Conservation (phyloP, 2,329 filamentous ascomycete genomes). For the Zymoseptoria passerinii region DNA sequence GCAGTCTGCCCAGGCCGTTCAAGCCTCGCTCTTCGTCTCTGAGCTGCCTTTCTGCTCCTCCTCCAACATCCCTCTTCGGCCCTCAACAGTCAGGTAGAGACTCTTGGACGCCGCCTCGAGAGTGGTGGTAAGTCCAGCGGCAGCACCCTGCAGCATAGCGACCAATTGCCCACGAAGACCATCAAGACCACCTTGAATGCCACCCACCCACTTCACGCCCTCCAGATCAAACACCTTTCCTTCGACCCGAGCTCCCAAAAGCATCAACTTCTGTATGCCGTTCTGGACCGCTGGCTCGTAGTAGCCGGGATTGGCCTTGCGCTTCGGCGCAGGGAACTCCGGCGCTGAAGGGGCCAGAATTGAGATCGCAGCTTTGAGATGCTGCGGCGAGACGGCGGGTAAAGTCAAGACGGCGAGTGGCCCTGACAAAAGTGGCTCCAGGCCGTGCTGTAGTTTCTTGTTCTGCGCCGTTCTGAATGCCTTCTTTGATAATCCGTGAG, state of each 20-base stretch:
- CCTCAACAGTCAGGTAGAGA: constrained; percentile 82
- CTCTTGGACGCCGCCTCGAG: constrained; percentile 73
- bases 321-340: constrained; percentile 68
- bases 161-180: constrained; percentile 77
- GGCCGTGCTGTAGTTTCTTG: constrained; percentile 40
- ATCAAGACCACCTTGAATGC: constrained; percentile 73
- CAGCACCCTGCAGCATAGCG: constrained; percentile 68
- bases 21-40: background rate
- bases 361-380: constrained; percentile 72
- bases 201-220: constrained; percentile 61
- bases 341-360: constrained; percentile 65
- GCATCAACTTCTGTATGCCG: constrained; percentile 75
- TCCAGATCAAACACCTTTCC: constrained; percentile 72
- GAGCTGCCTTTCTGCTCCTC: constrained; percentile 47
- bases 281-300: constrained; percentile 71
- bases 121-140: constrained; percentile 66
- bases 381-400: constrained; percentile 71
- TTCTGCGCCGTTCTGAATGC: constrained; percentile 45
- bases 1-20: background rate
- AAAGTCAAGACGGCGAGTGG: constrained; percentile 74
- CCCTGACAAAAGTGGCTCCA: constrained; percentile 71
- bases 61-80: constrained; percentile 70
- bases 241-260: constrained; percentile 82
- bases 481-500: constrained; percentile 51
- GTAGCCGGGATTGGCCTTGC: constrained; percentile 69